Base-by-base conservation (phyloP, 1,284 basidiomycete species). In the Puccinia polysora region DNA sequence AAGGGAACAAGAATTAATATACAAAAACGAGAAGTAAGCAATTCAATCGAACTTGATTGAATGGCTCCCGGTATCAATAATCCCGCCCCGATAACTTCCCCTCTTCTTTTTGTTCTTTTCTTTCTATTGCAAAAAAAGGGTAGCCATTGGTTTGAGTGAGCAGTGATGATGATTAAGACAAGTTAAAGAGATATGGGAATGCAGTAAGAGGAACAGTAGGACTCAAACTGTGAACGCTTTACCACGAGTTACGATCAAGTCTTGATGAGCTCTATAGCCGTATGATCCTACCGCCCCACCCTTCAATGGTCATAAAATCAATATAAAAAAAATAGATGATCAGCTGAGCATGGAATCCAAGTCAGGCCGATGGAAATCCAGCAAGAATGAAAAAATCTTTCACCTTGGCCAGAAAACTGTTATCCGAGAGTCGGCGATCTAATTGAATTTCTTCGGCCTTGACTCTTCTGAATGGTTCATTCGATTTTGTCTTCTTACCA, bases 71-170 rank as follows among this genome's bases (percentile, higher is more conserved):
- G 40, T 71, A 55, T 65, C 63, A 34, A 73, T 73, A n/a, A 73
- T 45, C 4, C 70, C 70, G 49, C 70, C 70, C n/a, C 53, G 25
- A 64, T 73, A 73, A 58, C 70, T 73, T 12, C 70, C 70, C 49
- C 70, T 38, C 23, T 73, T 73, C 58, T 73, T 73, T 63, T 73
- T 73, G 20, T 73, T 73, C 50, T 73, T 73, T 32, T 73, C 70
- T 58, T 73, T 64, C 70, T 73, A 32, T 58, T 50, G 4, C 20
- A 25, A 69, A 49, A 36, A 47, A 1, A 49, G 18, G n/a, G 40
- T 2, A 30, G 18, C 36, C 7, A 15, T 20, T n/a, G n/a, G n/a
- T n/a, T n/a, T n/a, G n/a, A n/a, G n/a, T n/a, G n/a, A n/a, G n/a
- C n/a, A n/a, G n/a, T n/a, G n/a, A n/a, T n/a, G n/a, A n/a, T n/a